Evolutionary conservation across 257 asterid genomes (phyloP), one percentile per base, ranked within the genome.

Genomic region (Misopates orontium): DNA sequence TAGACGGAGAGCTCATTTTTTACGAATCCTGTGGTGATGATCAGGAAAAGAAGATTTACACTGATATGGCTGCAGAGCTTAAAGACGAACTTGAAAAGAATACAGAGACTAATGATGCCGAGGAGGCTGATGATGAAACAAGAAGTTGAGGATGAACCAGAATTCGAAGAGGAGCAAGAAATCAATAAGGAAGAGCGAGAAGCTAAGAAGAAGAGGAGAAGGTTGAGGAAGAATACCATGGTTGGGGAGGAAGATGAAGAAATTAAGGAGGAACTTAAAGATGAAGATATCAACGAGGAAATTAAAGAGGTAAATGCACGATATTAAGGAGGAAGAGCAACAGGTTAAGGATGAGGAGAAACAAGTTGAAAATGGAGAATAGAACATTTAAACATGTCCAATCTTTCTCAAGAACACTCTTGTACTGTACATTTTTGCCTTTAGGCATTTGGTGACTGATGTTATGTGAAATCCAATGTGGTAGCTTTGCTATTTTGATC

Each of bases 11-110:
- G 36, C 36, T 28, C 6, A 28, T 41, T 7, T 41, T 14, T 41
- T 14, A 41, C 4, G 48, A 4, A n/a, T 41, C 85, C 87, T 68
- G 0, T 49, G 55, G 0, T 71, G 51, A 15, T 60, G 1, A 28
- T 24, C 72, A 87, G 96, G 94, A 91, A 44, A 88, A 82, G 84
- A 79, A 83, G 74, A 79, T 57, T 1, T 88, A 83, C 39, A 16
- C 53, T 24, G 96, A 91, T 15, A 88, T 55, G 75, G 98, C 95
- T 10, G 90, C 91, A 31, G 91, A 88, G 78, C 89, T 81, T 52
- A 91, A 91, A 67, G 91, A 91, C 12, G 95, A 83, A 53, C 84
- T 78, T 71, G 74, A 55, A 10, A 85, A 78, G 65, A 71, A 79
- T n/a, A 25, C 42, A 32, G 75, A 73, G 23, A 65, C 79, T 6